Evolutionary conservation across 2,329 filamentous ascomycete genomes (phyloP), one percentile per base, ranked within the genome.

Genomic region (Colletotrichum scovillei): DNA sequence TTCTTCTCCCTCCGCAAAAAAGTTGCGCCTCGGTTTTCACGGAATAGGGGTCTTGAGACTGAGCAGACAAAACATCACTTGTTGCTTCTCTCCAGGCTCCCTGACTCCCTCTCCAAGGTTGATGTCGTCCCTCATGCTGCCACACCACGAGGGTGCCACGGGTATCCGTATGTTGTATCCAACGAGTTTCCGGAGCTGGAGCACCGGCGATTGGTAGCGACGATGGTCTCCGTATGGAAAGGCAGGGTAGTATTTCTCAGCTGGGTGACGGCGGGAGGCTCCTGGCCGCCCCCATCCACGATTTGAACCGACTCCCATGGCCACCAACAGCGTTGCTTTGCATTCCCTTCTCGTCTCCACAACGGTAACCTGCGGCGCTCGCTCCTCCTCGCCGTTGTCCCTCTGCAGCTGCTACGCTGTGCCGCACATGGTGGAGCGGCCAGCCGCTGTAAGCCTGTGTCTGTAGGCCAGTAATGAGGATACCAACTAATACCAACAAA

Each of bases 201-300:
- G 57, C n/a, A 38, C 9, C 24, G 57, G 59, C 69, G 69, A 69
- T 69, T 69, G 65, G 69, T 69, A 69, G 60, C 65, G 65, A 63
- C 35, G 16, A 49, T 46, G 42, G 60, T 63, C 46, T 63, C 60
- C 60, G 60, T 35, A 53, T 32, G n/a, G 52, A 35, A 62, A 60
- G 42, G 28, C 55, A 69, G 59, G 66, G 70, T 64, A 60, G 66
- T 68, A 72, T 72, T 49, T 64, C n/a, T 42, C 42, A 72, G 53
- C 58, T 68, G 49, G 66, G n/a, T 69, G 70, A 72, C 59, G 59
- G 66, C 70, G 66, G 69, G 69, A 72, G 66, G 66, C 69, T 69
- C 69, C 69, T 63, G 65, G 69, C 59, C 56, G 69, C 65, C 65
- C 69, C 69, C 69, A 63, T 72, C 32, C 30, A 30, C 35, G 22